Percentiles rank a stretch among this genome's conserved stretches.
phyloP scores from a whole-genome alignment of 306 rosid genomes.

The Crataegus laevigata region DNA sequence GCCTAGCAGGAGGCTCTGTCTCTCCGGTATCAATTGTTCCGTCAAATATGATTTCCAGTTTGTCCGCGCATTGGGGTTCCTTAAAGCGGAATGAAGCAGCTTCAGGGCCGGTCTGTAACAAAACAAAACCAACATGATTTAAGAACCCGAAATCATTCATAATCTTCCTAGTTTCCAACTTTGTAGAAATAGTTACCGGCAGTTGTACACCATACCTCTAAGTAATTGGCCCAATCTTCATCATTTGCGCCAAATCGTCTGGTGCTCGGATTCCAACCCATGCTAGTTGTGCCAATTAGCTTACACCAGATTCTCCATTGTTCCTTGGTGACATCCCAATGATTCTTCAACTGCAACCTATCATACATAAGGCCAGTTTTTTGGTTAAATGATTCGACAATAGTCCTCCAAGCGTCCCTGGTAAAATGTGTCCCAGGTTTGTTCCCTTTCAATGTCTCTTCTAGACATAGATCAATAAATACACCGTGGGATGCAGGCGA shows the following conservation, averaged over 20 bases:
- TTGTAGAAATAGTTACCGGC: constrained; percentile 6
- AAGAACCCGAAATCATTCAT: background rate
- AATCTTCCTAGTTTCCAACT: background rate
- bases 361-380: constrained; percentile 45
- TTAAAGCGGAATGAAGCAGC: constrained; percentile 46
- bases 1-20: constrained; percentile 15
- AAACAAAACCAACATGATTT: constrained; percentile 11
- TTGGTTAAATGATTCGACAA: constrained; percentile 39
- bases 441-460: constrained; percentile 59
- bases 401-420: constrained; percentile 64
- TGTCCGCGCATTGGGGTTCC: constrained; percentile 23
- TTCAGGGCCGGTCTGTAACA: constrained; percentile 42
- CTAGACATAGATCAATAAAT: constrained; percentile 55
- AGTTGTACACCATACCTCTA: constrained; percentile 26
- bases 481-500: constrained; percentile 41
- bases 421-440: constrained; percentile 66
- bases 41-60: constrained; percentile 20
- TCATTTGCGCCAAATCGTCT: constrained; percentile 41
- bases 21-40: constrained; percentile 17
- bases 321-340: constrained; percentile 59
- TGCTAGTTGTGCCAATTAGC: constrained; percentile 42
- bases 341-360: constrained; percentile 63
- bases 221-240: constrained; percentile 51
- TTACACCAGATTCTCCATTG: constrained; percentile 63
- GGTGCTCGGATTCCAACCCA: constrained; percentile 56